Evolutionary conservation across 495 filamentous ascomycete species (phyloP).

Genomic region (Penicillium bovifimosum): DNA sequence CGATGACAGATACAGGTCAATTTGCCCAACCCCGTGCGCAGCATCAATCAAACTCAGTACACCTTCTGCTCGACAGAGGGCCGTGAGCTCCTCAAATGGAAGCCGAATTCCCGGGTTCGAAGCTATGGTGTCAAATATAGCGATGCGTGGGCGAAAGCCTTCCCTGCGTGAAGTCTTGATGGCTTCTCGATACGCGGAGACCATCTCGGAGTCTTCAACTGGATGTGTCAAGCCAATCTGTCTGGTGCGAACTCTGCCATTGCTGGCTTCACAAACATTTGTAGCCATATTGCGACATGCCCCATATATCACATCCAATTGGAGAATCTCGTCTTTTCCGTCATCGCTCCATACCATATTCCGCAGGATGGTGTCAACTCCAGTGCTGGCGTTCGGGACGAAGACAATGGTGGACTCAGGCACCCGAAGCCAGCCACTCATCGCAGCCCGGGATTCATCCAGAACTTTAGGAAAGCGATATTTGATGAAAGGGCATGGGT

Average conservation of each 20-base stretch:
- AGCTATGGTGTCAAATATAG: constrained; percentile 68
- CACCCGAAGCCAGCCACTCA: constrained; percentile 58
- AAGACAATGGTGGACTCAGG: constrained; percentile 59
- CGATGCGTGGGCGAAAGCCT: constrained; percentile 46
- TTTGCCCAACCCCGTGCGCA: constrained; percentile 71
- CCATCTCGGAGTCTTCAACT: constrained; percentile 48
- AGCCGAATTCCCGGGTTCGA: constrained; percentile 65
- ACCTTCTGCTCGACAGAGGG: constrained; percentile 51
- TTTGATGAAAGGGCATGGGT: constrained; percentile 65
- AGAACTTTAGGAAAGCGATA: constrained; percentile 54
- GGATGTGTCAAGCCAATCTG: constrained; percentile 47
- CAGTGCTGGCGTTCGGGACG: constrained; percentile 68
- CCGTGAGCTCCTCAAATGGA: constrained; percentile 60
- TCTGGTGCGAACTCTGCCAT: constrained; percentile 16
- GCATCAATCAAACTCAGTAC: constrained; percentile 61
- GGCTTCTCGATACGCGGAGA: constrained; percentile 40
- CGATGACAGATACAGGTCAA: constrained; percentile 52
- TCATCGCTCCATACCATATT: constrained; percentile 53
- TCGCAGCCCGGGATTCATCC: constrained; percentile 54
- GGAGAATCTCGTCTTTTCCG: constrained; percentile 47
- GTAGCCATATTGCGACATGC: constrained; percentile 61
- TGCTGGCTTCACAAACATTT: constrained; percentile 59
- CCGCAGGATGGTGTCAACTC: constrained; percentile 68
- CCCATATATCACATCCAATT: constrained; percentile 65
- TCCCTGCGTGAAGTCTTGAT: constrained; percentile 32